Conservation (phyloP, 2,329 filamentous ascomycete genomes). For the Phialophora macrospora region DNA sequence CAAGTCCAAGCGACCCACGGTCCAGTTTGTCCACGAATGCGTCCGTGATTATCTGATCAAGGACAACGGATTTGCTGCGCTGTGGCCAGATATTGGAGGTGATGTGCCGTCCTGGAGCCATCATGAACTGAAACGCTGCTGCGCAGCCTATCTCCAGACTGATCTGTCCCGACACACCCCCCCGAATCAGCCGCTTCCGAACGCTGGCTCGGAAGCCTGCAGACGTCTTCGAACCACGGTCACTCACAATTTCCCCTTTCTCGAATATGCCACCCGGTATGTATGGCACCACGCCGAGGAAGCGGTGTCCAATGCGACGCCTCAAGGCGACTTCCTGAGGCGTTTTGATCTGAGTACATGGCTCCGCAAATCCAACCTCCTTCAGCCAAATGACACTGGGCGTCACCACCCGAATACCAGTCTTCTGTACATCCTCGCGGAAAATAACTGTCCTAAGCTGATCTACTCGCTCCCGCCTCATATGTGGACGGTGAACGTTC, state of each 20-base stretch:
- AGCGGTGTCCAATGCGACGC: slow-evolving; percentile 27
- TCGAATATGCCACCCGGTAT: slow-evolving; percentile 44
- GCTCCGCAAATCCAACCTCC: slow-evolving; percentile 44
- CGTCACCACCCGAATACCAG: slow-evolving; percentile 37
- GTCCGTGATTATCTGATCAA: slow-evolving; percentile 51
- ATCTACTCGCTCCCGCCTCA: slow-evolving; percentile 47
- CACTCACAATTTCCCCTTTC: slow-evolving; percentile 49
- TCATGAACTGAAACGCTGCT: slow-evolving; percentile 53
- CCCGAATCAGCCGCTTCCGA: slow-evolving; percentile 23
- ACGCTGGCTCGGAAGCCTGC: slow-evolving; percentile 31
- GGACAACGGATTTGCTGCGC: slow-evolving; percentile 42
- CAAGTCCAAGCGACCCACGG: slow-evolving; percentile 39
- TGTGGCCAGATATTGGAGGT: slow-evolving; percentile 44
- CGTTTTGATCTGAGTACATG: slow-evolving; percentile 42
- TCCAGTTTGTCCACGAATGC: slow-evolving; percentile 56
- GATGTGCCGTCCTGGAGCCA: slow-evolving; percentile 48
- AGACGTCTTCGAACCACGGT: slow-evolving; percentile 35
- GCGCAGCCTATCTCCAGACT: slow-evolving; percentile 47
- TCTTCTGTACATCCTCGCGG: slow-evolving; percentile 36
- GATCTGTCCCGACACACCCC: slow-evolving; percentile 31
- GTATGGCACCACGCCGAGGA: slow-evolving; percentile 43
- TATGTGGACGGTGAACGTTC: slow-evolving; percentile 41
- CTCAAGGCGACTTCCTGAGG: slow-evolving; percentile 38
- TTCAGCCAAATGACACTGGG: slow-evolving; percentile 44
- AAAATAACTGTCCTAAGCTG: slow-evolving; percentile 26